A percentile compares a stretch with the other conserved stretches of the same genome.
phyloP scores from a whole-genome alignment of 1,139 yeast genomes.

The Scheffersomyces segobiensis region DNA sequence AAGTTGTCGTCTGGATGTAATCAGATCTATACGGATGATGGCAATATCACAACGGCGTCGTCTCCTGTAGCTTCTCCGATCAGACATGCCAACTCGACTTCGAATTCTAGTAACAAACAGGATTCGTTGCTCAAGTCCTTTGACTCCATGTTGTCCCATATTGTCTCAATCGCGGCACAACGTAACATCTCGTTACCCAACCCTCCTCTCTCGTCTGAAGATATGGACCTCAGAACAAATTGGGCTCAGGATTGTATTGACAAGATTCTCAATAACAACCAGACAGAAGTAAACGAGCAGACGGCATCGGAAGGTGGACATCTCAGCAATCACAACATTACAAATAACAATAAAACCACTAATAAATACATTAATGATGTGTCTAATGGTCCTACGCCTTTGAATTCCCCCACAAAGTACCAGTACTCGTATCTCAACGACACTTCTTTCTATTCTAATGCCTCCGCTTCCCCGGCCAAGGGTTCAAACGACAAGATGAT shows the following conservation, averaged over 20 bases:
- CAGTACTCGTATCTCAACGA: conserved; percentile 22
- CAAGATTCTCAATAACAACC: neutral
- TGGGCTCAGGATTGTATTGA: conserved; percentile 62
- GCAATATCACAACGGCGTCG: neutral
- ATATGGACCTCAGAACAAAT: conserved; percentile 32
- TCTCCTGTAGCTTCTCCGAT: neutral
- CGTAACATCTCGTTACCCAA: conserved; percentile 48
- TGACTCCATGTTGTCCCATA: conserved; percentile 53
- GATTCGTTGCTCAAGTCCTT: conserved; percentile 17
- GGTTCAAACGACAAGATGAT: conserved; percentile 25
- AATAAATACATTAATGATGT: neutral
- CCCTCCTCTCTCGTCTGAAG: conserved; percentile 34
- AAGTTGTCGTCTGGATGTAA: conserved; percentile 20
- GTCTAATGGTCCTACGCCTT: neutral
- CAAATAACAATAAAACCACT: neutral
- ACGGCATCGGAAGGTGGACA: neutral
- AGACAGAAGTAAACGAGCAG: neutral
- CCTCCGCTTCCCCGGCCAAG: conserved; percentile 18
- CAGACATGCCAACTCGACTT: neutral
- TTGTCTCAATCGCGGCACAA: conserved; percentile 57
- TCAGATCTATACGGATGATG: conserved; percentile 4
- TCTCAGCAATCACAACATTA: neutral
- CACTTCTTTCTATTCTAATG: conserved; percentile 26
- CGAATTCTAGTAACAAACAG: neutral
- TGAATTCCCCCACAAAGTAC: neutral